These are phyloP conservation scores for Thalassiosira livingstoniorum DNA, from an alignment of 352 stramenopile species.

Conservation along the genomic window DNA sequence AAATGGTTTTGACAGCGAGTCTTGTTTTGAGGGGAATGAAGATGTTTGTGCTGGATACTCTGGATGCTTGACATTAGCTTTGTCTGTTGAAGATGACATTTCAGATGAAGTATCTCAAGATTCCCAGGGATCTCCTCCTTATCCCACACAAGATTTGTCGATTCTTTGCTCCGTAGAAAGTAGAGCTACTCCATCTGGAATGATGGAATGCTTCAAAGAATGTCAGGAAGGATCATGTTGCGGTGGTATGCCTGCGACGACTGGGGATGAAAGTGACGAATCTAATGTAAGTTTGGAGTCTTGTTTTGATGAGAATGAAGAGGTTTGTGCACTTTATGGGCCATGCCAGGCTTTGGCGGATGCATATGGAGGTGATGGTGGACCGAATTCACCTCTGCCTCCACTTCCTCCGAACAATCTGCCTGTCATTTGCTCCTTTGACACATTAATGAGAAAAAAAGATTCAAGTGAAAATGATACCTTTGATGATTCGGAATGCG, in stretches of 20 bases:
- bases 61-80: neutral
- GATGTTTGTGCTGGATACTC: neutral
- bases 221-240: conserved; percentile 14
- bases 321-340: conserved; percentile 20
- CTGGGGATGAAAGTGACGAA: conserved; percentile 6
- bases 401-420: conserved; percentile 13
- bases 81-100: neutral
- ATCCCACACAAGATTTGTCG: conserved; percentile 8
- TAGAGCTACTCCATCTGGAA: neutral
- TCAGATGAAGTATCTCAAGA: neutral
- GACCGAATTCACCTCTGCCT: conserved; percentile 7
- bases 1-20: neutral
- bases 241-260: neutral
- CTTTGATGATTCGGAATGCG: conserved; percentile 1
- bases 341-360: conserved; percentile 11
- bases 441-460: no score
- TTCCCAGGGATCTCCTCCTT: neutral
- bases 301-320: conserved; percentile 19
- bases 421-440: conserved; percentile 7
- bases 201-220: conserved; percentile 17
- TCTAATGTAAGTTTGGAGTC: no score
- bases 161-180: conserved; percentile 12
- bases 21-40: conserved; percentile 6
- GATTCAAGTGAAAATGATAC: conserved; percentile 1
- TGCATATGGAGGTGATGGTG: conserved; percentile 16